phyloP scores from a whole-genome alignment of 306 rosid genomes.

The Luffa aegyptiaca region DNA sequence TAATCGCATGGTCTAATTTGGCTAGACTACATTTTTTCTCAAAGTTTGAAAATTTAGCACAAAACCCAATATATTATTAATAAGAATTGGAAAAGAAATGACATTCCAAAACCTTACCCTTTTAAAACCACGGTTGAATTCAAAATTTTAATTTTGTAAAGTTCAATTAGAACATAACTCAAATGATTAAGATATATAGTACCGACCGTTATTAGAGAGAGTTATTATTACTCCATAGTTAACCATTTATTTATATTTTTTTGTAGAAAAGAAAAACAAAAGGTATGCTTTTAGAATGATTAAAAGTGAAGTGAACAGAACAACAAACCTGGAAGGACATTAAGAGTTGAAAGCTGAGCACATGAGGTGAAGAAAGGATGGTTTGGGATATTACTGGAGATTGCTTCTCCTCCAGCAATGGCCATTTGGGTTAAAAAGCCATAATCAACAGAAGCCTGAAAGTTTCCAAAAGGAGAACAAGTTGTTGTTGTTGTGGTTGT shows the following conservation, averaged over 20 bases:
- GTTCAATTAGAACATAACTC: no score
- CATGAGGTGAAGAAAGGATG: conserved; percentile 20
- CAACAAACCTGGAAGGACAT: conserved; percentile 46
- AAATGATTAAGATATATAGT: no score
- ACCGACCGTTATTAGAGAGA: no score
- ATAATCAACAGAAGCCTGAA: conserved; percentile 25
- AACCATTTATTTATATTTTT: no score
- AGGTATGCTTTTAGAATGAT: not conserved
- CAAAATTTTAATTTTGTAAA: no score
- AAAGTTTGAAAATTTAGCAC: no score
- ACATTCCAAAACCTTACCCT: not conserved
- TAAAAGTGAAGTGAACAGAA: not conserved
- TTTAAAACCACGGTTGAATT: no score
- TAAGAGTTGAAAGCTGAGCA: conserved; percentile 35
- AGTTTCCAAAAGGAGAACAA: conserved; percentile 28
- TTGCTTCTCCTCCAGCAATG: conserved; percentile 24
- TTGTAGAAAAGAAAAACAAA: no score
- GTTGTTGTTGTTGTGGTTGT: not conserved
- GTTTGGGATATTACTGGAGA: conserved; percentile 21
- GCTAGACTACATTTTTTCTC: no score
- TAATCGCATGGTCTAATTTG: no score
- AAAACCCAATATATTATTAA: not conserved
- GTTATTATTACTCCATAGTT: no score
- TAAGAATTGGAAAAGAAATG: not conserved
- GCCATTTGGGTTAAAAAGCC: conserved; percentile 28